A percentile compares a stretch with the other conserved stretches of the same genome.
phyloP scores from a whole-genome alignment of 192 early-diverging fungal genomes.

The Linnemannia schmuckeri region DNA sequence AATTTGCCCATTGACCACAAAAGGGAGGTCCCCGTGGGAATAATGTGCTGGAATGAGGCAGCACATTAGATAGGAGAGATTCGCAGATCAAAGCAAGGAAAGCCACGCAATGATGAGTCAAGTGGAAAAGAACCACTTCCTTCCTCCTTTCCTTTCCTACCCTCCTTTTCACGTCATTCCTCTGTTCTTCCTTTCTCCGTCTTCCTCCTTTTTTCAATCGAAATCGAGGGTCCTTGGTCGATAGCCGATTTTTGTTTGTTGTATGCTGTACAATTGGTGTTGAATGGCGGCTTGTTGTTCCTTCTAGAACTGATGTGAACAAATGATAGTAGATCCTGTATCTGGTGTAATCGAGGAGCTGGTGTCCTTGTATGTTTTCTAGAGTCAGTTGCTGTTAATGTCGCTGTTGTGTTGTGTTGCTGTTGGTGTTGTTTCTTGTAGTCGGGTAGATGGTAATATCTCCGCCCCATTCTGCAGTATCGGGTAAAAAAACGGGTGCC shows the following conservation, averaged over 20 bases:
- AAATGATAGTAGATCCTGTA: background rate
- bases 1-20: background rate
- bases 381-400: background rate
- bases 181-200: background rate
- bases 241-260: background rate
- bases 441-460: background rate
- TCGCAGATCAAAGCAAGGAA: too few species aligned
- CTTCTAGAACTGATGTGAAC: background rate
- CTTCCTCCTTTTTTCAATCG: background rate
- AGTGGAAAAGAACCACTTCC: background rate
- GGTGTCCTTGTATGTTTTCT: background rate
- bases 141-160: background rate
- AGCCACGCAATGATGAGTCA: background rate
- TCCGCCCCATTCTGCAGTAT: background rate
- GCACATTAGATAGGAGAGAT: too few species aligned
- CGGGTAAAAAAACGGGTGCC: background rate
- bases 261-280: background rate
- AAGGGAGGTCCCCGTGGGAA: background rate
- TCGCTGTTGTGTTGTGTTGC: conserved; percentile 1
- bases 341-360: background rate
- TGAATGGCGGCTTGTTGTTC: background rate
- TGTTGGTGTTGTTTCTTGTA: background rate
- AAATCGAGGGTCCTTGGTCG: background rate
- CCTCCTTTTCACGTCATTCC: background rate
- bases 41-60: background rate